Evolutionary conservation across 2,329 filamentous ascomycete species (phyloP).

Genomic region (Clarireedia homoeocarpa): DNA sequence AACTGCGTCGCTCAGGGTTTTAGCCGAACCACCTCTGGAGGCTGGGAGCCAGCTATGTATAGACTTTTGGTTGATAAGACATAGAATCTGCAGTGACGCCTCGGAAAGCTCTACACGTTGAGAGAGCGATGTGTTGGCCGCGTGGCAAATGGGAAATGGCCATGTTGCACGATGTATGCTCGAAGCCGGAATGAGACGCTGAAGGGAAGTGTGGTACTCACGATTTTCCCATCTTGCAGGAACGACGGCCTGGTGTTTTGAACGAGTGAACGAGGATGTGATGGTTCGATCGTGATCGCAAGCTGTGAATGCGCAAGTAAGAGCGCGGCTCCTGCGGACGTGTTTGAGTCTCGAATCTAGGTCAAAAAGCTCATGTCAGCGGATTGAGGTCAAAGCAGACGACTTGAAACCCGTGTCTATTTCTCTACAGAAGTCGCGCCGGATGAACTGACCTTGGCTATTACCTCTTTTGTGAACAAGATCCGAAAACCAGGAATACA

Average conservation of each 20-base stretch:
- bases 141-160: not conserved
- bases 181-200: not conserved
- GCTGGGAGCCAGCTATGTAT: not conserved
- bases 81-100: not conserved
- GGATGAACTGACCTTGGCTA: not conserved
- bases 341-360: not conserved
- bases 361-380: not conserved
- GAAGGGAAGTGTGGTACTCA: conserved; percentile 6
- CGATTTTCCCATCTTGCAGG: conserved; percentile 13
- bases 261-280: not conserved
- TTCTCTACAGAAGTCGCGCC: not conserved
- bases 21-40: not conserved
- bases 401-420: not conserved
- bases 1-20: too few relatives aligned
- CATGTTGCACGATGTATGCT: conserved; percentile 4
- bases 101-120: not conserved
- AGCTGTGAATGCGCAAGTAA: conserved; percentile 1
- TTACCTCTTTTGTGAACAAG: not conserved
- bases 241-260: not conserved
- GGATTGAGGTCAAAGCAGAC: not conserved
- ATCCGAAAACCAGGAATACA: not conserved
- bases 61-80: not conserved
- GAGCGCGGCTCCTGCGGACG: conserved; percentile 5
- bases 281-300: not conserved
- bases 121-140: conserved; percentile 2